Evolutionary conservation across 2,329 filamentous ascomycete genomes (phyloP).

Genomic region (Botrytis deweyae): DNA sequence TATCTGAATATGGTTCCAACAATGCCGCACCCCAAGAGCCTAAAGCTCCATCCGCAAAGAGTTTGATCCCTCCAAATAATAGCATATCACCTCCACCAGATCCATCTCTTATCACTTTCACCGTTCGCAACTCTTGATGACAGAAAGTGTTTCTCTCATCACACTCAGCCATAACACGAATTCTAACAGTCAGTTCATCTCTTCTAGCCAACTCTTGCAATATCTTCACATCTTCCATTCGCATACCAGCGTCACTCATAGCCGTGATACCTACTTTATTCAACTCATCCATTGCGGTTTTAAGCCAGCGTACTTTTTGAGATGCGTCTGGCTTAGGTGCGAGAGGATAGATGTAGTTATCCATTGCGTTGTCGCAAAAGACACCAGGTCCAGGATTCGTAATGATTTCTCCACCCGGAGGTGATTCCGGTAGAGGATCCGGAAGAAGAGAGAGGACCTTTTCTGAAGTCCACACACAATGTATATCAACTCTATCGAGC

Average conservation of each 20-base stretch:
- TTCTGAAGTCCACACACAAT: conserved; percentile 68
- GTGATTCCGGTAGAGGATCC: conserved; percentile 44
- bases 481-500: conserved; percentile 68
- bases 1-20: conserved; percentile 68
- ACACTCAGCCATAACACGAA: conserved; percentile 70
- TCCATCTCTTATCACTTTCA: conserved; percentile 28
- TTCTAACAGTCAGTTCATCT: conserved; percentile 59
- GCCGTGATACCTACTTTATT: conserved; percentile 67
- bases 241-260: conserved; percentile 66
- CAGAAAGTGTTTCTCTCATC: conserved; percentile 64
- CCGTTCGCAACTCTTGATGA: conserved; percentile 41
- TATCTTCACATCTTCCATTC: conserved; percentile 53
- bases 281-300: conserved; percentile 59
- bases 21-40: conserved; percentile 71
- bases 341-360: conserved; percentile 51
- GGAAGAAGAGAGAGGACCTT: conserved; percentile 62
- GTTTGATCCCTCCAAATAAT: conserved; percentile 62
- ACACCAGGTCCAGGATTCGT: conserved; percentile 62
- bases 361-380: conserved; percentile 74
- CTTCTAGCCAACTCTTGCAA: conserved; percentile 52
- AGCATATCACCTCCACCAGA: conserved; percentile 41
- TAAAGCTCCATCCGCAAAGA: conserved; percentile 69
- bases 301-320: conserved; percentile 55
- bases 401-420: conserved; percentile 64
- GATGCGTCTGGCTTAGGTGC: conserved; percentile 56